A percentile compares a stretch with the other conserved stretches of the same genome.
phyloP scores from a whole-genome alignment of 805 yeast species.

The Lachancea waltii region DNA sequence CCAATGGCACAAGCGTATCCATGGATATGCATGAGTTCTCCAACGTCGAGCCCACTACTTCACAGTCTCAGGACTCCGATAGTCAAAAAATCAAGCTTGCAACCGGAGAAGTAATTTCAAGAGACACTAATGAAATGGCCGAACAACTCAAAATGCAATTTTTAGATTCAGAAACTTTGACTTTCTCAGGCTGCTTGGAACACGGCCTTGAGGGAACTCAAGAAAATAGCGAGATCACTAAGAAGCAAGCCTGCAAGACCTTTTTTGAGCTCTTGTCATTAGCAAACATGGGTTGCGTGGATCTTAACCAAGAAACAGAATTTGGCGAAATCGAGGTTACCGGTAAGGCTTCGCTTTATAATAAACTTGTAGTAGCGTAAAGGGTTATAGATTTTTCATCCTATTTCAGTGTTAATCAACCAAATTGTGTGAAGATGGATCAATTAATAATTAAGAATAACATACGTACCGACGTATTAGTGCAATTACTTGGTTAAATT shows the following conservation, averaged over 20 bases:
- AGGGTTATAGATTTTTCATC: too few relatives aligned
- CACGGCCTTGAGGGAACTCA: slow-evolving; percentile 8
- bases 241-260: slow-evolving; percentile 31
- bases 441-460: too few relatives aligned
- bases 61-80: too few relatives aligned
- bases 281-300: slow-evolving; percentile 69
- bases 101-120: slow-evolving; percentile 19
- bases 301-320: slow-evolving; percentile 50
- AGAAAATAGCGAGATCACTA: slow-evolving; percentile 13
- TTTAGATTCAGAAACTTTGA: slow-evolving; percentile 8
- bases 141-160: slow-evolving; percentile 19
- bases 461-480: too few relatives aligned
- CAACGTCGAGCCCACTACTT: neutral
- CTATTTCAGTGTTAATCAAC: too few relatives aligned
- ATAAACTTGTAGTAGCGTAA: slow-evolving; percentile 23
- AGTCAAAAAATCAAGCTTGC: slow-evolving; percentile 4
- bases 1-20: slow-evolving; percentile 10
- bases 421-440: neutral
- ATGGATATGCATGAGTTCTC: slow-evolving; percentile 9
- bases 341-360: slow-evolving; percentile 38
- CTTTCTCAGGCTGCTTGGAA: neutral
- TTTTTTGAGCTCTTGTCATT: slow-evolving; percentile 80
- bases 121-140: slow-evolving; percentile 27
- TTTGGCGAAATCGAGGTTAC: slow-evolving; percentile 55
- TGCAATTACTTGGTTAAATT: too few relatives aligned